These are phyloP conservation scores for Isabelozyma heimii DNA, from an alignment of 805 yeast species.

Conservation along the genomic window DNA sequence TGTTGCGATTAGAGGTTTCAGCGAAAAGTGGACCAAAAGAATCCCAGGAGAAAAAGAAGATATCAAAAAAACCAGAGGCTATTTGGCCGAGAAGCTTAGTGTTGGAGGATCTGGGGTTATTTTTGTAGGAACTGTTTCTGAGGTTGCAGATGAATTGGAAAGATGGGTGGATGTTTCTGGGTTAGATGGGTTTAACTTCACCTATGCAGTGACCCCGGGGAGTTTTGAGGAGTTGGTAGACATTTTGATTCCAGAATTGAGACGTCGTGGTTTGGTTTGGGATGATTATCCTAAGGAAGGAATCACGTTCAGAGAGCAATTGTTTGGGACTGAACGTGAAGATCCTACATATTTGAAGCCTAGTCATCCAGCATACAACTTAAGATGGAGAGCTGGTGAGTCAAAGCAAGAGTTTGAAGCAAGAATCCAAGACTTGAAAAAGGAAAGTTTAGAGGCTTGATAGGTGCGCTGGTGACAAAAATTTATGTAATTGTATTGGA, in stretches of 20 bases:
- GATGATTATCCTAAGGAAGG: constrained; percentile 34
- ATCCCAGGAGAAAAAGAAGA: constrained; percentile 20
- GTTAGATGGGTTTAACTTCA: constrained; percentile 44
- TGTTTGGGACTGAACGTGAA: constrained; percentile 24
- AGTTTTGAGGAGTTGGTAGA: constrained; percentile 37
- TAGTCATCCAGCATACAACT: constrained; percentile 17
- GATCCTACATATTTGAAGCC: constrained; percentile 14
- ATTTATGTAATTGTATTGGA: no score
- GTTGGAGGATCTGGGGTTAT: constrained; percentile 30
- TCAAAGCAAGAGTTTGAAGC: constrained; percentile 25
- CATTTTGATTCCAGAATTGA: constrained; percentile 34
- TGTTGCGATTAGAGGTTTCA: constrained; percentile 29
- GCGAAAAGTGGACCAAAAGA: constrained; percentile 30
- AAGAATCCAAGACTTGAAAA: constrained; percentile 2
- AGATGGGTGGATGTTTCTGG: constrained; percentile 37
- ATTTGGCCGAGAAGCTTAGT: constrained; percentile 24
- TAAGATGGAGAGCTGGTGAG: constrained; percentile 23
- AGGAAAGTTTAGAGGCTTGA: no score
- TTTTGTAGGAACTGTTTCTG: constrained; percentile 31
- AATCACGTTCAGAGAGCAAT: constrained; percentile 35
- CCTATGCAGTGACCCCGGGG: constrained; percentile 34
- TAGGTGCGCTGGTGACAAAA: no score
- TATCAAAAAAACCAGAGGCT: constrained; percentile 18
- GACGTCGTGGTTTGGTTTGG: constrained; percentile 31
- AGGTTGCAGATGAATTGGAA: constrained; percentile 40